Evolutionary conservation across 108 stramenopile species (phyloP).

Genomic region (Parietichytrium sp.): DNA sequence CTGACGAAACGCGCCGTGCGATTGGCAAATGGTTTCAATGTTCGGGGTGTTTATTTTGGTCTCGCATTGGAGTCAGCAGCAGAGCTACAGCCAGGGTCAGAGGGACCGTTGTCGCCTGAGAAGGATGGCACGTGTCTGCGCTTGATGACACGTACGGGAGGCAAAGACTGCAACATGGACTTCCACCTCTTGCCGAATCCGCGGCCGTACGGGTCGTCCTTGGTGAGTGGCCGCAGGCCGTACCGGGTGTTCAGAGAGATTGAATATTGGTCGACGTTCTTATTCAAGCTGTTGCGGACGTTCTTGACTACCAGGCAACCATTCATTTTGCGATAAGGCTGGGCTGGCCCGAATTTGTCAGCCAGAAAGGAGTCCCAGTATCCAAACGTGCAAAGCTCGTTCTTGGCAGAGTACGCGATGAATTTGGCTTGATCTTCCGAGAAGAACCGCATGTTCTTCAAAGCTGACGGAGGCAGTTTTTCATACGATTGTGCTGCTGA

Average conservation of each 20-base stretch:
- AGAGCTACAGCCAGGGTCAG: no score
- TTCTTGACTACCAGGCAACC: background rate
- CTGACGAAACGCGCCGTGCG: no score
- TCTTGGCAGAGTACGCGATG: background rate
- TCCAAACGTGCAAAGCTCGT: background rate
- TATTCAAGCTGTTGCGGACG: background rate
- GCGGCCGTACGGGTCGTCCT: constrained; percentile 1
- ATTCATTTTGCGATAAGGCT: background rate
- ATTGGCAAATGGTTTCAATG: no score
- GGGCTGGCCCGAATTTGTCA: background rate
- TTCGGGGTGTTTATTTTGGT: no score
- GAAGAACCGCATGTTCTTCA: constrained; percentile 8
- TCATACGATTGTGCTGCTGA: background rate
- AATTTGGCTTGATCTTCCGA: background rate
- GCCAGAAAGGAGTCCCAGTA: constrained; percentile 11
- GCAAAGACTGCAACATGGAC: background rate
- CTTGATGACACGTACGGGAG: constrained; percentile 15
- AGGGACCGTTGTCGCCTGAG: no score
- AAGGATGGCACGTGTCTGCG: no score
- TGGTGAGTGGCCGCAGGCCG: constrained; percentile 5
- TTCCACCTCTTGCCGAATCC: constrained; percentile 24
- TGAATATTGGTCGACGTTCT: no score
- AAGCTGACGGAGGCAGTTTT: background rate
- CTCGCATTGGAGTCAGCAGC: no score
- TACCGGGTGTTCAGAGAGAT: constrained; percentile 9